Evolutionary conservation across 169 alveolate genomes (phyloP), one percentile per base, ranked within the genome.

Genomic region (Blepharisma undulans): DNA sequence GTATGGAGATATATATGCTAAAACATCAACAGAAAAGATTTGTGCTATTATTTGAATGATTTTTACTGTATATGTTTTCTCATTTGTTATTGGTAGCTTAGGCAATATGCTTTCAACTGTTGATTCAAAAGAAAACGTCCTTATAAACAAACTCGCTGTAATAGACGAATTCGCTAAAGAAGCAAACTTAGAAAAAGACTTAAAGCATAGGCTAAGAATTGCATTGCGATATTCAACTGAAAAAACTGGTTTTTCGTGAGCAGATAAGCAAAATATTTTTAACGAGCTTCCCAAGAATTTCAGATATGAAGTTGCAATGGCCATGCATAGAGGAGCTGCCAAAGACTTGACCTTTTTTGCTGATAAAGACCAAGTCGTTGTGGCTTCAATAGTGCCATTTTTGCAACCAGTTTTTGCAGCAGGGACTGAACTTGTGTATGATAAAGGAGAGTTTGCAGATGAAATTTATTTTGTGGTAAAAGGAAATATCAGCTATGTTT

Each of bases 1-100:
- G 16, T 95, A 93, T 92, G 97, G 97, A 4, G 97, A 95, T 92
- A 93, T 95, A 19, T 82, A 90, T n/a, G 86, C 96, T 18, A 29
- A 77, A 22, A 90, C 93, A 0, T 80, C 18, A 14, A 29, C 48
- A 7, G 72, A 89, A 29, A 74, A n/a, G 27, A 36, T 89, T 0
- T 6, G 21, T 48, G n/a, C 85, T 16, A 33, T 77, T 34, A 10
- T 77, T 27, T 88, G 89, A 21, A 90, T 93, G 93, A 60, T 93
- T 29, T 79, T 90, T 30, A 93, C 94, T 32, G 92, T 90, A 4
- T 89, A 91, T 12, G 90, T 93, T 90, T 93, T 90, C 29, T 90
- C 94, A n/a, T 80, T 86, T 16, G 84, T 87, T 14, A 90, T 93
- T 71, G 95, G 95, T 22, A 82, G 87, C 16, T 72, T 93, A 33